Evolutionary conservation across 371 early-diverging fungal genomes (phyloP).

Genomic region (Dinochytrium kinnereticum): DNA sequence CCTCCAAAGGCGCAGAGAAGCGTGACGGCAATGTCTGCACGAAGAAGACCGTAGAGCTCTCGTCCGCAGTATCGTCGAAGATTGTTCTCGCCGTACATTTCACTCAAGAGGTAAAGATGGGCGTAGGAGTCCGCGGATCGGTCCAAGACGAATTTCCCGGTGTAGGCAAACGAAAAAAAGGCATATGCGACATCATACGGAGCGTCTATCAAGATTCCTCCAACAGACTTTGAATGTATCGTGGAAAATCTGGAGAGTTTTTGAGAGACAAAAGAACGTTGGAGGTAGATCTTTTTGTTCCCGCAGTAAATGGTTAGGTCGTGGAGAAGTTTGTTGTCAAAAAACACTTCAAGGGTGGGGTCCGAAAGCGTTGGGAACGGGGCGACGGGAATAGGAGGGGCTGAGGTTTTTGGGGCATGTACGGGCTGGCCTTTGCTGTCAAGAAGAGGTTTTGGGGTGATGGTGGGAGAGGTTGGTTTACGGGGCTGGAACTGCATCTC

Average conservation of each 20-base stretch:
- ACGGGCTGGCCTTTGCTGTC: not conserved
- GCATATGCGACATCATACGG: slow-evolving; percentile 5
- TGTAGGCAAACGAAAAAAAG: slow-evolving; percentile 9
- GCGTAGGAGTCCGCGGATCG: not conserved
- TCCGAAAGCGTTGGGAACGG: not conserved
- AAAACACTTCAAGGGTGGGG: not conserved
- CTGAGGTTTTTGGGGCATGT: not conserved
- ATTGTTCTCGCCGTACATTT: slow-evolving; percentile 18
- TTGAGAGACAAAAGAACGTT: slow-evolving; percentile 21
- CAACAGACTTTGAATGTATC: not conserved
- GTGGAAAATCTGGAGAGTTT: slow-evolving; percentile 11
- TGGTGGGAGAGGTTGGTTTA: not conserved
- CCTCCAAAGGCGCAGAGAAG: slow-evolving; percentile 14
- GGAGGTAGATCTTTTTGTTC: slow-evolving; percentile 24
- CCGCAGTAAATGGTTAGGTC: slow-evolving; percentile 19
- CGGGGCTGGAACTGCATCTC: slow-evolving; percentile 15
- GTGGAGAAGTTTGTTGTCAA: slow-evolving; percentile 24
- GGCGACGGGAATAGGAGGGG: not conserved
- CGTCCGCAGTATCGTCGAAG: slow-evolving; percentile 15
- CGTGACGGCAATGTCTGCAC: not conserved
- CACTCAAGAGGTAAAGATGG: slow-evolving; percentile 16
- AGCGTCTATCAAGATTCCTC: not conserved
- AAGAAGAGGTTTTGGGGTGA: not conserved
- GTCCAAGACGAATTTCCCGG: slow-evolving; percentile 8
- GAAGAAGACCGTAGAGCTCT: not conserved